Evolutionary conservation across 2,329 filamentous ascomycete genomes (phyloP).

Genomic region (Aspergillus tanneri): DNA sequence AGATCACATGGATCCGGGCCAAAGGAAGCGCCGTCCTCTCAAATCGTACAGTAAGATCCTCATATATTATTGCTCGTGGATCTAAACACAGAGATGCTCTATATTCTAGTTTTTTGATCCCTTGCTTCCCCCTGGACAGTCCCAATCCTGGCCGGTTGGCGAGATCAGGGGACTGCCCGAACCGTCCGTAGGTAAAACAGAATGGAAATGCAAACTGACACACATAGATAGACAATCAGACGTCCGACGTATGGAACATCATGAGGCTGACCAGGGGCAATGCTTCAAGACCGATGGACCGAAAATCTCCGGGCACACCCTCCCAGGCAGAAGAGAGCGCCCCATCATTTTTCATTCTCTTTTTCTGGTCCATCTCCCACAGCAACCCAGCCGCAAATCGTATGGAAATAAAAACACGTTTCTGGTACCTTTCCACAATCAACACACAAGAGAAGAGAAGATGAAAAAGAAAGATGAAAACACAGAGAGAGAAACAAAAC

Average conservation of each 20-base stretch:
- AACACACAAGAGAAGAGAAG: conserved; percentile 7
- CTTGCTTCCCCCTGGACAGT: conserved; percentile 10
- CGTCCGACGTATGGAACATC: conserved; percentile 20
- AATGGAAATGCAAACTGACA: conserved; percentile 12
- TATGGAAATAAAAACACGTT: conserved; percentile 17
- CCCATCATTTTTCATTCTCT: too few species aligned
- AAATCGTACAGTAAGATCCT: not conserved
- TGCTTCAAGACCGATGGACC: conserved; percentile 6
- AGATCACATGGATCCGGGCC: too few species aligned
- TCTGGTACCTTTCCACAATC: conserved; percentile 10
- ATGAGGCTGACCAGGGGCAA: conserved; percentile 13
- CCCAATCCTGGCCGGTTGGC: conserved; percentile 1
- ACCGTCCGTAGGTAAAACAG: conserved; percentile 2
- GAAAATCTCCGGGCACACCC: too few species aligned
- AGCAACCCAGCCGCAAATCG: conserved; percentile 16
- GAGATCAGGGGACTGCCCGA: not conserved
- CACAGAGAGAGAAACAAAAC: conserved; percentile 5
- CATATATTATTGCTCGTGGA: conserved; percentile 13
- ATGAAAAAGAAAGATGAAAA: conserved; percentile 8
- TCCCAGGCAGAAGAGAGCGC: too few species aligned
- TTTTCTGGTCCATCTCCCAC: too few species aligned
- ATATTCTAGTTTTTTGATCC: conserved; percentile 24
- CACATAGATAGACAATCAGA: conserved; percentile 14
- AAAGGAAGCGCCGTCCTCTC: too few species aligned
- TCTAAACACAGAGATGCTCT: conserved; percentile 17